phyloP scores from a whole-genome alignment of 2,329 filamentous ascomycete genomes.

The Didymella pinodella region DNA sequence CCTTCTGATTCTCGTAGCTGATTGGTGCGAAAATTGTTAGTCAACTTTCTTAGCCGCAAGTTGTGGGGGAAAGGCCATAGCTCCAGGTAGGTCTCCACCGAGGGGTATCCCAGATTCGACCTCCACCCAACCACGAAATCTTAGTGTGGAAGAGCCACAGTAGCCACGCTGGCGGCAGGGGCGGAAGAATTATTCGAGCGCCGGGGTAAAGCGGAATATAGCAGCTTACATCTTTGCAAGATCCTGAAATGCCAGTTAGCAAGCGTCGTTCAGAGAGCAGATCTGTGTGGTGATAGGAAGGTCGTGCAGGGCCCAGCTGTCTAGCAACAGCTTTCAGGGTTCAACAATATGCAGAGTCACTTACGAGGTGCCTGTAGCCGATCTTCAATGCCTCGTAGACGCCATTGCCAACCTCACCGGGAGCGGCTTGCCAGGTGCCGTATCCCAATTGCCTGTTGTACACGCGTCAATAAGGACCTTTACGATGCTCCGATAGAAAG shows the following conservation, averaged over 20 bases:
- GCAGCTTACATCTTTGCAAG: slow-evolving; percentile 44
- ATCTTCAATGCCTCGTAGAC: slow-evolving; percentile 50
- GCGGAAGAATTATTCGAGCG: slow-evolving; percentile 1
- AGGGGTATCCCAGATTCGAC: slow-evolving; percentile 28
- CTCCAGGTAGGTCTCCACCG: slow-evolving; percentile 27
- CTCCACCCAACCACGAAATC: slow-evolving; percentile 7
- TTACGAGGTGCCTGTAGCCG: slow-evolving; percentile 47
- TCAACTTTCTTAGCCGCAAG: slow-evolving; percentile 14
- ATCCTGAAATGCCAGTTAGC: slow-evolving; percentile 43
- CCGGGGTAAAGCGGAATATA: slow-evolving; percentile 1
- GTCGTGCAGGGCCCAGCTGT: slow-evolving; percentile 6
- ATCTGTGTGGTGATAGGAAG: neutral
- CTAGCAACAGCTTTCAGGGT: slow-evolving; percentile 6
- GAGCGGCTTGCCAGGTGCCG: slow-evolving; percentile 47
- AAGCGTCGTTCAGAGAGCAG: neutral
- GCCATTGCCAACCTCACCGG: slow-evolving; percentile 51
- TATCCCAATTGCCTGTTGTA: slow-evolving; percentile 55
- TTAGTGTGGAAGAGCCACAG: slow-evolving; percentile 2
- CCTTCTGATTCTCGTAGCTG: slow-evolving; percentile 45
- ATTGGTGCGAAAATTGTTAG: slow-evolving; percentile 40
- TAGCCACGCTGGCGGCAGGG: neutral
- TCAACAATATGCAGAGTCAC: slow-evolving; percentile 14
- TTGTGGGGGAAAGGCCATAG: slow-evolving; percentile 26
- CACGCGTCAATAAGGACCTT: slow-evolving; percentile 13
- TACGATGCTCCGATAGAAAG: too few relatives aligned